phyloP scores from a whole-genome alignment of 495 filamentous ascomycete species.

The Bacidia rubella region DNA sequence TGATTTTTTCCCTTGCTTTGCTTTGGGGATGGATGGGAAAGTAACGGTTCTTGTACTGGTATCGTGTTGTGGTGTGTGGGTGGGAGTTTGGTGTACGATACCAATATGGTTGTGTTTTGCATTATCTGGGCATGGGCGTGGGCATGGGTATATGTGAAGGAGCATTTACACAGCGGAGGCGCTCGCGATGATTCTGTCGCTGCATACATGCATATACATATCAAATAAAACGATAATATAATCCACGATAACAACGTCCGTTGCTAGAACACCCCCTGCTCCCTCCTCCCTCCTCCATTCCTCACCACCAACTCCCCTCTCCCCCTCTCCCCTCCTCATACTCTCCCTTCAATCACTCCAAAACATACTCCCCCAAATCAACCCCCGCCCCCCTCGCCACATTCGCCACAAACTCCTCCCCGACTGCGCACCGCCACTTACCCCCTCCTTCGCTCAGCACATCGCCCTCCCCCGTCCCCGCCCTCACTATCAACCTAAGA shows the following conservation, averaged over 20 bases:
- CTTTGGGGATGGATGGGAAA: no score
- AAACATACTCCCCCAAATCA: constrained; percentile 57
- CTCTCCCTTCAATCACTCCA: constrained; percentile 41
- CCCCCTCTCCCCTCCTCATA: background rate
- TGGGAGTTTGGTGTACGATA: background rate
- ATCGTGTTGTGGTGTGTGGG: no score
- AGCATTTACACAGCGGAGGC: no score
- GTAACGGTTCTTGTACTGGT: no score
- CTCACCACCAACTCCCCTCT: background rate
- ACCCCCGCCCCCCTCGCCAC: constrained; percentile 57
- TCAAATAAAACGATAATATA: no score
- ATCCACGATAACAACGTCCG: no score
- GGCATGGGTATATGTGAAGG: background rate
- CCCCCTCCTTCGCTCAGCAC: constrained; percentile 47
- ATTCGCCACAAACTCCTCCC: constrained; percentile 55
- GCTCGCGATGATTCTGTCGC: no score
- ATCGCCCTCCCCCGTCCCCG: constrained; percentile 32
- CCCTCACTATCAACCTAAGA: constrained; percentile 57
- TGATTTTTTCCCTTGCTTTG: background rate
- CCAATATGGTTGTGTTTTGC: background rate
- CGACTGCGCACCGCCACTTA: constrained; percentile 63
- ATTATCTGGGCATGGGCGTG: background rate
- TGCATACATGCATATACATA: no score
- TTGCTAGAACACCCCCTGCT: background rate
- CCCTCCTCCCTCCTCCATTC: background rate